Conservation (phyloP, 306 rosid species). For the Dryas octopetala region DNA sequence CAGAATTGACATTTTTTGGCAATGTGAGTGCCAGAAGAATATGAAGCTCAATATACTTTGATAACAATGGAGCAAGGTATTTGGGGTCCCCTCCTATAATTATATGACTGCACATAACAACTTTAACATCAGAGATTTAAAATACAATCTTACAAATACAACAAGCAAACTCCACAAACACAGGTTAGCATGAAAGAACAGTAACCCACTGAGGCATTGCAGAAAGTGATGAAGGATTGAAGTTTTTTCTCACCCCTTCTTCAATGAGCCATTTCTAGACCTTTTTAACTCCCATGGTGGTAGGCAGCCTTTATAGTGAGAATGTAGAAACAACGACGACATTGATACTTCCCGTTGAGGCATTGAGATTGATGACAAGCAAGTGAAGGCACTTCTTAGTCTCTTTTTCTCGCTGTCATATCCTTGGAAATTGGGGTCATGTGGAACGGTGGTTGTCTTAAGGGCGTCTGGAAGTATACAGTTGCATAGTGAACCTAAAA, state of each 20-base stretch:
- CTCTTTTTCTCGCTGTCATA: constrained; percentile 67
- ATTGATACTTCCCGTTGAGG: constrained; percentile 75
- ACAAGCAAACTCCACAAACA: constrained; percentile 27
- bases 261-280: constrained; percentile 58
- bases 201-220: background rate
- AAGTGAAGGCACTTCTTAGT: constrained; percentile 63
- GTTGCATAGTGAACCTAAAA: constrained; percentile 77
- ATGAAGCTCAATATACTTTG: constrained; percentile 3
- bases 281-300: constrained; percentile 81
- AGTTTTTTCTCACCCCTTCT: constrained; percentile 49
- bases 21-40: background rate
- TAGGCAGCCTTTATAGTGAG: constrained; percentile 87
- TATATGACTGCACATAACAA: constrained; percentile 33
- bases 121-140: constrained; percentile 26
- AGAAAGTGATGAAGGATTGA: constrained; percentile 5
- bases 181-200: constrained; percentile 2
- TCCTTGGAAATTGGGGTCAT: constrained; percentile 52
- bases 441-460: constrained; percentile 56
- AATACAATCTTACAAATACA: constrained; percentile 35
- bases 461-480: constrained; percentile 89
- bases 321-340: constrained; percentile 84
- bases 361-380: constrained; percentile 77
- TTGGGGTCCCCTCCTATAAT: constrained; percentile 22
- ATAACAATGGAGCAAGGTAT: background rate
- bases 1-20: background rate